Evolutionary conservation across 345 rosid genomes (phyloP).

Genomic region (Brassica nigra): DNA sequence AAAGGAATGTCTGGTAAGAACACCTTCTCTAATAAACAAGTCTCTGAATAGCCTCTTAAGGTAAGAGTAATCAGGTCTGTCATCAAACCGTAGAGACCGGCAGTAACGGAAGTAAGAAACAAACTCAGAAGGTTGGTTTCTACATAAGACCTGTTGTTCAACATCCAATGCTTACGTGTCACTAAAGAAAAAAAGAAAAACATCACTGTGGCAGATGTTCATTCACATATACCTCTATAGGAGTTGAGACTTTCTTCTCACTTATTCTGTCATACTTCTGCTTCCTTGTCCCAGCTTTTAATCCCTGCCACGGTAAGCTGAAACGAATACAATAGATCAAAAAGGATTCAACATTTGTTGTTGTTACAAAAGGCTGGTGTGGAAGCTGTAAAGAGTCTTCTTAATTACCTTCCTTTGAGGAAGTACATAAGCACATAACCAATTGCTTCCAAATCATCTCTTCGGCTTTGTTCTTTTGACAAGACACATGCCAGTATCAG

Average conservation of each 20-base stretch:
- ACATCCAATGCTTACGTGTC: slow-evolving; percentile 10
- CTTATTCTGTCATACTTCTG: slow-evolving; percentile 89
- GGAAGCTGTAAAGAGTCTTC: neutral
- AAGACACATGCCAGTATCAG: neutral
- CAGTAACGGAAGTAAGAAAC: slow-evolving; percentile 81
- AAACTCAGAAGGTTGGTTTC: slow-evolving; percentile 68
- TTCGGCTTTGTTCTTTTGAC: slow-evolving; percentile 73
- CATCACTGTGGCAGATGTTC: neutral
- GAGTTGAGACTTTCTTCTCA: slow-evolving; percentile 82
- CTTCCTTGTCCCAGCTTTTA: slow-evolving; percentile 87
- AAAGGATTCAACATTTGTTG: neutral
- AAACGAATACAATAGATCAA: neutral
- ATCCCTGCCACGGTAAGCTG: slow-evolving; percentile 92
- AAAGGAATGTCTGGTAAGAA: neutral
- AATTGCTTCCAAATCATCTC: slow-evolving; percentile 90
- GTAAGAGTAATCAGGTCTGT: slow-evolving; percentile 88
- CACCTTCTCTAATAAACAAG: slow-evolving; percentile 82
- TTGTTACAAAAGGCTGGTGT: neutral
- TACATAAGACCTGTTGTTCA: slow-evolving; percentile 58
- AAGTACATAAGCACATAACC: slow-evolving; percentile 91
- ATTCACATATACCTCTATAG: slow-evolving; percentile 60
- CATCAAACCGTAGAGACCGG: slow-evolving; percentile 84
- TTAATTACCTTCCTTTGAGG: slow-evolving; percentile 70
- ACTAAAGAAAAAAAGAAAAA: neutral
- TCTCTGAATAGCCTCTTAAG: slow-evolving; percentile 84